A percentile compares a stretch with the other conserved stretches of the same genome.
Evolutionary conservation across 352 stramenopile genomes (phyloP).

Genomic region (Thraustochytrium sp.): DNA sequence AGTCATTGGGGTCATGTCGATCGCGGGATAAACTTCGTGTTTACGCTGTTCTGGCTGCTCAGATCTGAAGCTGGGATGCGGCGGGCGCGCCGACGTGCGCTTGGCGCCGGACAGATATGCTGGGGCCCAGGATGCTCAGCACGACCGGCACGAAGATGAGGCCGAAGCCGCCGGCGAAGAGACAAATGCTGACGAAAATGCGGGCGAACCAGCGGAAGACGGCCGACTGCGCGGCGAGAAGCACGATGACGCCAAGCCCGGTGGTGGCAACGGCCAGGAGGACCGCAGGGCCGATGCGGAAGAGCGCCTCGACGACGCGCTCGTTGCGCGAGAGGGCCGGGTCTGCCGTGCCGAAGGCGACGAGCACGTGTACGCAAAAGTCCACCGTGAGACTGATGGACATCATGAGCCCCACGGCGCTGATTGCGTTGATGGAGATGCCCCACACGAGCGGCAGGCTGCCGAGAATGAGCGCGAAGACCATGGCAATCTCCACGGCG

Average conservation of each 20-base stretch:
- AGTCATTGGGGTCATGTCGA: too few species aligned
- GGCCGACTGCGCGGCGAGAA: constrained; percentile 42
- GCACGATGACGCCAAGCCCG: constrained; percentile 46
- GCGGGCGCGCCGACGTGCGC: too few species aligned
- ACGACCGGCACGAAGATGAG: constrained; percentile 2
- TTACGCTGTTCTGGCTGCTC: too few species aligned
- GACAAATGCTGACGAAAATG: constrained; percentile 45
- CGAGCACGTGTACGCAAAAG: constrained; percentile 46
- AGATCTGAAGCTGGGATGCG: too few species aligned
- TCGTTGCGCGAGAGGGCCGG: background rate
- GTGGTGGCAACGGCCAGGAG: constrained; percentile 44
- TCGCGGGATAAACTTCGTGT: too few species aligned
- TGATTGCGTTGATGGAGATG: constrained; percentile 46
- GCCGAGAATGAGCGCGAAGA: constrained; percentile 31
- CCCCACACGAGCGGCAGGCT: constrained; percentile 45
- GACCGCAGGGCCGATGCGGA: constrained; percentile 45
- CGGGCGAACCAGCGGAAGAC: constrained; percentile 48
- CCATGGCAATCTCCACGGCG: background rate
- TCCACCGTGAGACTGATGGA: constrained; percentile 48
- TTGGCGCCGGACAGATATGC: too few species aligned
- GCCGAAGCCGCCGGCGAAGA: constrained; percentile 27
- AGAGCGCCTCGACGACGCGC: constrained; percentile 18
- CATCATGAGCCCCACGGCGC: constrained; percentile 43
- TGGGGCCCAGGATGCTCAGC: constrained; percentile 5
- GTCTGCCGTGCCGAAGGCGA: constrained; percentile 39